Percentiles rank a stretch among this genome's conserved stretches.
These are phyloP conservation scores for Hamamelis virginiana DNA, from an alignment of 164 flowering plant genomes.

Conservation along the genomic window DNA sequence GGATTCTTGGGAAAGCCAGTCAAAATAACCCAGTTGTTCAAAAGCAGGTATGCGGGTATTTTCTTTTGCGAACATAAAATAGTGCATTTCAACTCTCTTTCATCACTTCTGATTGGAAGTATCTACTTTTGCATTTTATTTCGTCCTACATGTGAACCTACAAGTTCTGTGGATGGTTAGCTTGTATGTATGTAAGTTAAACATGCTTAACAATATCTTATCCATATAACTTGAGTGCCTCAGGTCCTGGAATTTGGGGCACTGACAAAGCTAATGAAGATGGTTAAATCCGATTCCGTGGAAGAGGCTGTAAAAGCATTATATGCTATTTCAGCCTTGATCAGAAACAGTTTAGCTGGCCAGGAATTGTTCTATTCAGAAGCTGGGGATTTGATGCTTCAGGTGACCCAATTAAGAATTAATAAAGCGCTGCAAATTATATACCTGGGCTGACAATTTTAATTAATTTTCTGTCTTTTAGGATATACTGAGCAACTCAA, in stretches of 20 bases:
- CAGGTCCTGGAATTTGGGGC: conserved; percentile 77
- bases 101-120: too few species aligned
- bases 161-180: too few species aligned
- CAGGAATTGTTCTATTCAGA: conserved; percentile 66
- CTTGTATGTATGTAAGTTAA: background rate
- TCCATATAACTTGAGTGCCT: conserved; percentile 5
- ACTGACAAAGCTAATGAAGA: conserved; percentile 58
- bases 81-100: background rate
- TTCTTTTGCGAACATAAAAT: background rate
- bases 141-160: too few species aligned
- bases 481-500: conserved; percentile 74
- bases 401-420: conserved; percentile 43
- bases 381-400: conserved; percentile 71
- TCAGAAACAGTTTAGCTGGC: conserved; percentile 67
- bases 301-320: conserved; percentile 88
- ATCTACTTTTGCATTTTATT: too few species aligned
- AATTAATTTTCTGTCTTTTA: conserved; percentile 26
- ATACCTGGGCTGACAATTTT: background rate
- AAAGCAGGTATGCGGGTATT: conserved; percentile 49
- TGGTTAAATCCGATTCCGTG: conserved; percentile 58
- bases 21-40: conserved; percentile 89
- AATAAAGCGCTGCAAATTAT: background rate
- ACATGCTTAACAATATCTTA: conserved; percentile 5
- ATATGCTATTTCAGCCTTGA: conserved; percentile 84
- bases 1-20: conserved; percentile 90